Evolutionary conservation across 2,329 filamentous ascomycete genomes (phyloP), one percentile per base, ranked within the genome.

Genomic region (Hypoxylon sp.): DNA sequence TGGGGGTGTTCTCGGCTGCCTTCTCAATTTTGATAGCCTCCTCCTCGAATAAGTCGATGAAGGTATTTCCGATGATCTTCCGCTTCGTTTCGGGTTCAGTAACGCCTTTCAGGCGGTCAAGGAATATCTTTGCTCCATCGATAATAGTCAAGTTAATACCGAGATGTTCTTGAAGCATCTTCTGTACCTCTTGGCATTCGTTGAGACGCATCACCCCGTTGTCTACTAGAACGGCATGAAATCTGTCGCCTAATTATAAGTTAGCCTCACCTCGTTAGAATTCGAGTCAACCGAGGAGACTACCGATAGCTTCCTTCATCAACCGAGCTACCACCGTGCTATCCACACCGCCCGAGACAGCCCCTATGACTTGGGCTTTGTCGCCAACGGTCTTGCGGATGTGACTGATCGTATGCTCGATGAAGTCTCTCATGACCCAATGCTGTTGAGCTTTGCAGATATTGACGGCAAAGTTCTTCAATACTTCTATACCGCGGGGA

Each of bases 61-160:
- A 85, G 43, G 87, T 92, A 68, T 85, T 87, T 60, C 94, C 94
- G 67, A 97, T 97, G 73, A 97, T 90, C 81, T 97, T 97, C 59
- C 94, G 86, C 85, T 97, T 97, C 76, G 87, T 87, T 80, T 98
- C 94, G 0, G 95, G 94, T 29, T 89, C 93, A 0, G 81, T 82
- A 25, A 97, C 87, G 16, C 93, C 95, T 70, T 88, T 86, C 0
- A 98, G 88, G 23, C 89, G 85, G 29, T 82, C 81, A n/a, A 97
- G 83, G 83, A 98, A 98, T 25, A 87, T 82, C 65, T 96, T 84
- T 8, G 86, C 85, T 0, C 88, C 94, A 76, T 98, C 91, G 1
- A 96, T 88, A 27, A 98, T 90, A 0, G 92, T 97, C 2, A 98
- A 84, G 78, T 97, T 96, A 79, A 98, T 96, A 1, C 92, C 92